Conservation (phyloP, 164 flowering plant species). For the Tinospora cordifolia region DNA sequence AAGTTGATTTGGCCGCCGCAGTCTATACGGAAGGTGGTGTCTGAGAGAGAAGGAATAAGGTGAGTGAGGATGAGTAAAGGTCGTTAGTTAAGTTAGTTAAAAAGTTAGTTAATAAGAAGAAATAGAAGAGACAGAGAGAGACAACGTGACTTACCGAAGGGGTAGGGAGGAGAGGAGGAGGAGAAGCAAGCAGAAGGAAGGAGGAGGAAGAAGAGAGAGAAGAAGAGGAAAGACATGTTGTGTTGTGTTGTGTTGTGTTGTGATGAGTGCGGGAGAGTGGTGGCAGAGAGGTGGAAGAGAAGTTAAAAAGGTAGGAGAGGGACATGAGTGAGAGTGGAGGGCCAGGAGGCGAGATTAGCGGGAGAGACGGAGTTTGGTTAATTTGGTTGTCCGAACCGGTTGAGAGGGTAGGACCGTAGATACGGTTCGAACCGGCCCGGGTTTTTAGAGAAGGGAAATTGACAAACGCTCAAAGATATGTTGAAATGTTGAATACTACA, state of each 20-base stretch:
- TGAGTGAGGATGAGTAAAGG: neutral
- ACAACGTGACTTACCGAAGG: constrained; percentile 18
- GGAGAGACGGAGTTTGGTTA: neutral
- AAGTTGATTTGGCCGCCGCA: constrained; percentile 58
- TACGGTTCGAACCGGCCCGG: too few relatives aligned
- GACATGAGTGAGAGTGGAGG: neutral
- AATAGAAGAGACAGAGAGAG: neutral
- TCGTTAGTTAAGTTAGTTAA: neutral
- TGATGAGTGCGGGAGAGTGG: neutral
- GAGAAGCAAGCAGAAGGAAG: constrained; percentile 10
- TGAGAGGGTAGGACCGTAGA: too few relatives aligned
- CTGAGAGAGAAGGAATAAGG: constrained; percentile 21
- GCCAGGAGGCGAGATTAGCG: constrained; percentile 4
- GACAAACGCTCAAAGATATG: too few relatives aligned
- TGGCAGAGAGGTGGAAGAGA: neutral
- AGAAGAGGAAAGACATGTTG: neutral
- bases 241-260: neutral
- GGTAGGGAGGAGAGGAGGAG: constrained; percentile 10
- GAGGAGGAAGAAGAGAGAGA: constrained; percentile 4
- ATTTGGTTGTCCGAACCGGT: neutral
- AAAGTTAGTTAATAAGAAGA: constrained; percentile 9
- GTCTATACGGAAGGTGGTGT: constrained; percentile 49
- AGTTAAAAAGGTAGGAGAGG: neutral
- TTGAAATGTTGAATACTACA: too few relatives aligned
- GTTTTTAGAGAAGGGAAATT: too few relatives aligned